A percentile compares a stretch with the other conserved stretches of the same genome.
These are phyloP conservation scores for Pseudocercospora eumusae DNA, from an alignment of 2,329 filamentous ascomycete species.

Conservation along the genomic window DNA sequence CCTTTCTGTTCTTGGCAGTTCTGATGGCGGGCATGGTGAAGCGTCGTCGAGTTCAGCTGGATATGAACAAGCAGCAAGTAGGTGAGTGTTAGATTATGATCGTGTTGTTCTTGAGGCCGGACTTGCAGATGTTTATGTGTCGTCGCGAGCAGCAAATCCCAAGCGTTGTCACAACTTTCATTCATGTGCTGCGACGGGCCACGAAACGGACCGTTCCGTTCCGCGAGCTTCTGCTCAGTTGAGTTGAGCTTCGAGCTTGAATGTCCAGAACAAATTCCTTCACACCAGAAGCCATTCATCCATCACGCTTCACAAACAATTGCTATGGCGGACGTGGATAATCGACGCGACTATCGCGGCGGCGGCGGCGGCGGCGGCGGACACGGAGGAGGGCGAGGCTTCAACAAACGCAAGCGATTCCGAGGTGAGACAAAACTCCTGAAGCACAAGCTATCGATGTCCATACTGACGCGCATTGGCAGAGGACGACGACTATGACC, in stretches of 20 bases:
- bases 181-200: background rate
- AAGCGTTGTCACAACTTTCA: background rate
- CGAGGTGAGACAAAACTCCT: constrained; percentile 61
- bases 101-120: background rate
- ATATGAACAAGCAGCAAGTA: background rate
- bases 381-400: constrained; percentile 41
- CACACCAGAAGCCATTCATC: background rate
- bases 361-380: constrained; percentile 45
- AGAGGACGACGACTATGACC: constrained; percentile 79
- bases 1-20: constrained; percentile 73
- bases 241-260: background rate
- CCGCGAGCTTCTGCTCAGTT: constrained; percentile 6
- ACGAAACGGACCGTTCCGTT: background rate
- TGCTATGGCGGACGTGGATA: constrained; percentile 38
- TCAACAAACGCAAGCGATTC: constrained; percentile 71
- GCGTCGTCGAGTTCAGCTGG: background rate
- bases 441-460: constrained; percentile 7
- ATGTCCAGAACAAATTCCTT: constrained; percentile 2
- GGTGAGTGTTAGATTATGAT: background rate
- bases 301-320: background rate
- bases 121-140: background rate
- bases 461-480: constrained; percentile 15
- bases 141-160: background rate
- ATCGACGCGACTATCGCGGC: constrained; percentile 35
- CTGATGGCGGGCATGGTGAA: constrained; percentile 72